phyloP scores from a whole-genome alignment of 2,329 filamentous ascomycete species.

The Emericellopsis atlantica region DNA sequence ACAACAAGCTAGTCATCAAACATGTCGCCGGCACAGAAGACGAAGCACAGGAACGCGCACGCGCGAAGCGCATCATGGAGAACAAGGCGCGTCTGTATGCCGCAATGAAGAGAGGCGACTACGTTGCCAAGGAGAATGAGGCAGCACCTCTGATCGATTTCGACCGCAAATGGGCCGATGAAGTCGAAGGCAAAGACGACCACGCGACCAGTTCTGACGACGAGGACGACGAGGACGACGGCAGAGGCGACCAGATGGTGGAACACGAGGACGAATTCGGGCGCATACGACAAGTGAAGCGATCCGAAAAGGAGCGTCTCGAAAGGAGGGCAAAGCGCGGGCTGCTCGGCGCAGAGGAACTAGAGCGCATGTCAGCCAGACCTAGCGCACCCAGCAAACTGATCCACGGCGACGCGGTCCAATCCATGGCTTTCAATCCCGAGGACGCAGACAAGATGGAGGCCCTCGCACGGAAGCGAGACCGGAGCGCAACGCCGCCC shows the following conservation, averaged over 20 bases:
- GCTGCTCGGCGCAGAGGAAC: conserved; percentile 42
- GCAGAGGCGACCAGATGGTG: conserved; percentile 47
- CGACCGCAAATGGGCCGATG: conserved; percentile 87
- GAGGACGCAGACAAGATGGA: conserved; percentile 65
- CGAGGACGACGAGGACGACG: conserved; percentile 25
- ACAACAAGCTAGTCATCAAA: conserved; percentile 35
- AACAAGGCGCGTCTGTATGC: conserved; percentile 83
- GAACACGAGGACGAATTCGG: conserved; percentile 92
- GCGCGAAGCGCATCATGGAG: conserved; percentile 71
- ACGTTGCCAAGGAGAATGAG: conserved; percentile 53
- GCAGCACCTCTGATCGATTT: conserved; percentile 74
- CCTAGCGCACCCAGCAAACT: conserved; percentile 55
- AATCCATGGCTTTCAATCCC: conserved; percentile 70
- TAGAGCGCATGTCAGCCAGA: conserved; percentile 57
- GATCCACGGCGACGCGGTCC: conserved; percentile 78
- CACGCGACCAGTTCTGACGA: conserved; percentile 35
- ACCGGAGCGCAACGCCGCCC: conserved; percentile 70
- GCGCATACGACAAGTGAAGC: conserved; percentile 61
- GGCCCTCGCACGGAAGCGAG: conserved; percentile 62
- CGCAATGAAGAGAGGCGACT: conserved; percentile 82
- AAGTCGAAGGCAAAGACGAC: conserved; percentile 42
- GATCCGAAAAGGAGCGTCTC: conserved; percentile 52
- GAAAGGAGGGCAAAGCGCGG: conserved; percentile 40
- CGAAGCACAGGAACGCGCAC: conserved; percentile 54
- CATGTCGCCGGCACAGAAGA: conserved; percentile 43